Conservation (phyloP, 306 rosid genomes). For the Albizia julibrissin region DNA sequence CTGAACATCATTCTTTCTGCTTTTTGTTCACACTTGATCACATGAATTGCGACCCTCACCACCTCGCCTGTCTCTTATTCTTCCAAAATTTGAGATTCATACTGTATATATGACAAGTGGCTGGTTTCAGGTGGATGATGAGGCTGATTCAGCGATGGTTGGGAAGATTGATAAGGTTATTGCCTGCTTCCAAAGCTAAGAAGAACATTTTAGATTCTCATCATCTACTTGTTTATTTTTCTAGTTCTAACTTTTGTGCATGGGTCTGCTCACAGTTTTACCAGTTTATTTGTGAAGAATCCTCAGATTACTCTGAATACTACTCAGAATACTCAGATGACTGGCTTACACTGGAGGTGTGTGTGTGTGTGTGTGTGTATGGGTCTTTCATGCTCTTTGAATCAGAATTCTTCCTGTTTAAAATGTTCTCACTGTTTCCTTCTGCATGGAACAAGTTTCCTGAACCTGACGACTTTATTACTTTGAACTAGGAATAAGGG, state of each 20-base stretch:
- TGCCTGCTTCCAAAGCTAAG: constrained; percentile 25
- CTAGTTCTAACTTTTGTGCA: constrained; percentile 1
- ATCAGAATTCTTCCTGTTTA: neutral
- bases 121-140: constrained; percentile 53
- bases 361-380: neutral
- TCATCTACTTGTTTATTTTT: neutral
- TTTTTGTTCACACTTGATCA: neutral
- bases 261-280: constrained; percentile 18
- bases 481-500: constrained; percentile 11
- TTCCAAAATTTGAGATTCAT: constrained; percentile 16
- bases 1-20: neutral
- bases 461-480: constrained; percentile 7
- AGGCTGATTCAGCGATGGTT: constrained; percentile 50
- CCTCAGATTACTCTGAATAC: constrained; percentile 13
- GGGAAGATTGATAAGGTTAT: constrained; percentile 39
- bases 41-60: constrained; percentile 4
- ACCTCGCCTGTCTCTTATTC: neutral
- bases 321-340: neutral
- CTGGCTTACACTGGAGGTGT: constrained; percentile 22
- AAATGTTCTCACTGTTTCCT: neutral
- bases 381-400: neutral
- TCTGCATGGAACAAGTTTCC: constrained; percentile 16
- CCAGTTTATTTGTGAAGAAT: neutral
- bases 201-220: neutral
- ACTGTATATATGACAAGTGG: constrained; percentile 18